Evolutionary conservation across 1,284 basidiomycete species (phyloP).

Genomic region (Gymnopus androsaceus): DNA sequence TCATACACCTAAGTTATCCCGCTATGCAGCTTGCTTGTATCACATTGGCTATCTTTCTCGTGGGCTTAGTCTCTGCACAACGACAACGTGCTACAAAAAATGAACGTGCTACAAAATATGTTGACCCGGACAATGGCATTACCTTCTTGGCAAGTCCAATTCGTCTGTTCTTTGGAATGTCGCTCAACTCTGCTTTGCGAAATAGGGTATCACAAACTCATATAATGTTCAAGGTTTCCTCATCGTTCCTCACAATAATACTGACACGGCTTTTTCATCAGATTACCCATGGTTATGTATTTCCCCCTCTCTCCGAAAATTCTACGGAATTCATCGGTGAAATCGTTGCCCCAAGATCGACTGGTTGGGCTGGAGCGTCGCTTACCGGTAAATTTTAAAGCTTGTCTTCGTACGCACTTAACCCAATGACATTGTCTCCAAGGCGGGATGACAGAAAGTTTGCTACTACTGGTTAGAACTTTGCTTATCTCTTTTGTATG

Average conservation of each 20-base stretch:
- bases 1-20: no score
- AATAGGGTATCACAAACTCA: constrained; percentile 52
- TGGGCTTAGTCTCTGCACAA: no score
- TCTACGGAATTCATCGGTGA: constrained; percentile 58
- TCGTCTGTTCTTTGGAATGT: not conserved
- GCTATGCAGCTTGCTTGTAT: no score
- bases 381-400: no score
- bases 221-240: not conserved
- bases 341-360: constrained; percentile 55
- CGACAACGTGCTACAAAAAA: no score
- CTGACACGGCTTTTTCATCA: not conserved
- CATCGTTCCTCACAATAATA: not conserved
- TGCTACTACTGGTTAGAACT: constrained; percentile 37
- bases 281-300: constrained; percentile 55
- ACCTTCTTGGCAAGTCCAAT: constrained; percentile 36
- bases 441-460: constrained; percentile 55
- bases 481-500: not conserved
- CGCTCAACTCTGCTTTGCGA: not conserved
- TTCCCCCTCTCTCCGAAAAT: constrained; percentile 47
- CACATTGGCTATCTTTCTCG: no score
- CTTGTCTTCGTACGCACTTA: no score
- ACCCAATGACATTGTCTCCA: no score
- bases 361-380: constrained; percentile 53
- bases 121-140: constrained; percentile 56
- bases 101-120: constrained; percentile 39